These are phyloP conservation scores for Pleurozium schreberi DNA, from an alignment of 225 moss, liverwort and hornwort species.

Conservation along the genomic window DNA sequence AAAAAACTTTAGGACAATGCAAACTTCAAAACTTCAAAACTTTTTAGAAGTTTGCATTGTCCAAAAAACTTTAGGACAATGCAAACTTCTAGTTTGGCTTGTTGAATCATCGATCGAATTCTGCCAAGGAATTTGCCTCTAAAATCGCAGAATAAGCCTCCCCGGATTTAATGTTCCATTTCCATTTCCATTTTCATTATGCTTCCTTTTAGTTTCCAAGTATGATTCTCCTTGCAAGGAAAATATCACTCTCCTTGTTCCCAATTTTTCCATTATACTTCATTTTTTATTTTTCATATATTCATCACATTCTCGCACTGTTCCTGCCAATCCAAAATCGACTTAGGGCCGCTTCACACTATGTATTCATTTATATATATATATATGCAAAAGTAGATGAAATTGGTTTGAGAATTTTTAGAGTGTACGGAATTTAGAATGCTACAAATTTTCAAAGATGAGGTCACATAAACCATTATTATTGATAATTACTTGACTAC, in stretches of 20 bases:
- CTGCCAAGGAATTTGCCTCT: too few species aligned
- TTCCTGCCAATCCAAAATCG: rapidly evolving
- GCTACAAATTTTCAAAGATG: background rate
- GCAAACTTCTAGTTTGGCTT: too few species aligned
- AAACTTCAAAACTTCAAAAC: too few species aligned
- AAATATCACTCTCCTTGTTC: rapidly evolving
- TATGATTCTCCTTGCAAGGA: rapidly evolving
- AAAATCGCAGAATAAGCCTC: too few species aligned
- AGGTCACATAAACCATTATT: background rate
- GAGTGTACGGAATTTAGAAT: rapidly evolving
- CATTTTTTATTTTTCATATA: background rate
- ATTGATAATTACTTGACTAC: background rate
- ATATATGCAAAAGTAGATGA: background rate
- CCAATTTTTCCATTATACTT: background rate
- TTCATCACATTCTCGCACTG: background rate
- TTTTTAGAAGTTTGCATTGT: too few species aligned
- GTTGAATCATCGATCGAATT: too few species aligned
- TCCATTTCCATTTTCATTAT: background rate
- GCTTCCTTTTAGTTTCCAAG: background rate
- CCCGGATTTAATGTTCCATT: too few species aligned
- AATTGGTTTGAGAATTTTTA: background rate
- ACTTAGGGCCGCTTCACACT: too few species aligned
- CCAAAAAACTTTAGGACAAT: too few species aligned
- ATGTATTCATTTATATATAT: too few species aligned
- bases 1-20: too few species aligned